These are phyloP conservation scores for Boletus pseudo-olivaceus DNA, from an alignment of 768 basidiomycete species.

Conservation along the genomic window DNA sequence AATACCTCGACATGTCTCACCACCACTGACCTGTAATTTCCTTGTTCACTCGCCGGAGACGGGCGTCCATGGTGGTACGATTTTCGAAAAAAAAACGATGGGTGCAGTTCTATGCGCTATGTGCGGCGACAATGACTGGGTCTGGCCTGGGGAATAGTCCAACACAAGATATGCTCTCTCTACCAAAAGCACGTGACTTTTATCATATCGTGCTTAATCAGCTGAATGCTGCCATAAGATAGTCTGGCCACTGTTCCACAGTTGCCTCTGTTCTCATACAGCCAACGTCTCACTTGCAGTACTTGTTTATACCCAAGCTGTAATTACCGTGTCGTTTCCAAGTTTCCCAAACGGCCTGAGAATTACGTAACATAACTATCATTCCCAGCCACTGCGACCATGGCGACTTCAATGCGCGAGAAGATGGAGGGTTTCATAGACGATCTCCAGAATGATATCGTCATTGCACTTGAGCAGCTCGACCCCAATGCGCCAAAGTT, in stretches of 20 bases:
- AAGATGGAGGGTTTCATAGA: conserved; percentile 76
- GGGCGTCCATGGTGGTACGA: conserved; percentile 66
- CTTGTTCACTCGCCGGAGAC: conserved; percentile 88
- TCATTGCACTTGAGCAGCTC: conserved; percentile 69
- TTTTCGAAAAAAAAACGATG: conserved; percentile 1
- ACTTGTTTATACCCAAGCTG: too few relatives aligned
- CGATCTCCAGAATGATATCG: conserved; percentile 75
- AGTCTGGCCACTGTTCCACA: too few relatives aligned
- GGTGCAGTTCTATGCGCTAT: neutral
- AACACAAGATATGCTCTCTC: conserved; percentile 1
- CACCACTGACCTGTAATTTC: conserved; percentile 72
- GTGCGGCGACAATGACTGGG: neutral
- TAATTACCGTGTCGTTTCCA: too few relatives aligned
- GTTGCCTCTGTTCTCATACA: too few relatives aligned
- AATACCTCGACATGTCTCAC: neutral
- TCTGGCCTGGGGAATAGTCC: neutral
- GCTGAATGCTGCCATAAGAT: too few relatives aligned
- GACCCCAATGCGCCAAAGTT: conserved; percentile 71
- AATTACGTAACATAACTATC: neutral
- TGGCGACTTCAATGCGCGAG: conserved; percentile 56
- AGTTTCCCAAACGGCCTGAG: neutral
- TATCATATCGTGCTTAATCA: conserved; percentile 7
- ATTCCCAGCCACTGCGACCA: neutral
- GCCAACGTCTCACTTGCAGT: too few relatives aligned
- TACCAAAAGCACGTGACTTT: conserved; percentile 23